Conservation (phyloP, 148 eudicot species). For the Nepenthes gracilis region DNA sequence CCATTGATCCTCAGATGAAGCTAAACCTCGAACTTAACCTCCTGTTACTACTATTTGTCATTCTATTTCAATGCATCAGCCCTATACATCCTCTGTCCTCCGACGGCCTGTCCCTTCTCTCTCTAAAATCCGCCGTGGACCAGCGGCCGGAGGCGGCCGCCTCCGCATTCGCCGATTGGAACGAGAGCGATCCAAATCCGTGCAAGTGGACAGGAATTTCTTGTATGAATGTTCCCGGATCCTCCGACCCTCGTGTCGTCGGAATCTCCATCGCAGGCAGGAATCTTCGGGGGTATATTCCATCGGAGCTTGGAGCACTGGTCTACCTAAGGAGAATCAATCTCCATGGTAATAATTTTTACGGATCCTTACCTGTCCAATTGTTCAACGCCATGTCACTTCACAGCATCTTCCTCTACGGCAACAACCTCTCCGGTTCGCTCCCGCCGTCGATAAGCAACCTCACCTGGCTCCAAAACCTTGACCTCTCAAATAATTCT, state of each 20-base stretch:
- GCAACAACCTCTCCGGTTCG: slow-evolving; percentile 59
- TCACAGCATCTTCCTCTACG: slow-evolving; percentile 53
- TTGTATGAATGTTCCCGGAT: slow-evolving; percentile 33
- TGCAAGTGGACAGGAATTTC: slow-evolving; percentile 77
- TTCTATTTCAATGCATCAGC: background rate
- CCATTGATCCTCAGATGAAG: background rate
- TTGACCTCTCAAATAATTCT: slow-evolving; percentile 55
- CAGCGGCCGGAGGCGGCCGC: slow-evolving; percentile 4
- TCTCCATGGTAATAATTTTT: slow-evolving; percentile 52
- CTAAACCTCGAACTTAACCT: background rate
- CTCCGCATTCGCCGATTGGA: slow-evolving; percentile 64
- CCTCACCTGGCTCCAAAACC: slow-evolving; percentile 44
- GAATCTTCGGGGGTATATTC: slow-evolving; percentile 64
- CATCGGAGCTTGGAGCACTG: slow-evolving; percentile 74
- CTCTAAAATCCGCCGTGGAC: slow-evolving; percentile 64
- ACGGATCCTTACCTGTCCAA: slow-evolving; percentile 61
- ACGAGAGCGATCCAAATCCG: slow-evolving; percentile 41
- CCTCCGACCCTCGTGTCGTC: slow-evolving; percentile 35
- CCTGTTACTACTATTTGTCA: background rate
- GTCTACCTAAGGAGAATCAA: slow-evolving; percentile 63
- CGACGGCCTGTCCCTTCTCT: slow-evolving; percentile 78
- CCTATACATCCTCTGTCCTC: slow-evolving; percentile 28
- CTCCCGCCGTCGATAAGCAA: slow-evolving; percentile 58
- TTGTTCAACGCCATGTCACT: slow-evolving; percentile 79
- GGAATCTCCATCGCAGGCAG: slow-evolving; percentile 54